Conservation (phyloP, 179 eudicot species). For the Nepenthes alata region DNA sequence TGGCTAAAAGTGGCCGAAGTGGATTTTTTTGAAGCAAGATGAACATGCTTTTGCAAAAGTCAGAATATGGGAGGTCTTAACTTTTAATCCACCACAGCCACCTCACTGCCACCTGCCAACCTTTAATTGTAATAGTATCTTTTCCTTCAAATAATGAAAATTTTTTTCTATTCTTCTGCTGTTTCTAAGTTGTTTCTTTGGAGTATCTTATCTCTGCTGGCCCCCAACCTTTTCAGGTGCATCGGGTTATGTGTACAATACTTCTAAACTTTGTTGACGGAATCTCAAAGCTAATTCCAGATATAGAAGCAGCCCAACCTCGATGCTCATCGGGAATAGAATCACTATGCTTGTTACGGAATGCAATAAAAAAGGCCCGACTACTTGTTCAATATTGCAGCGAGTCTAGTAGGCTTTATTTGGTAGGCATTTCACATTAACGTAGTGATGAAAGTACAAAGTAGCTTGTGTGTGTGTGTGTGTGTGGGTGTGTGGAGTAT, state of each 20-base stretch:
- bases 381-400: conserved; percentile 45
- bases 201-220: neutral
- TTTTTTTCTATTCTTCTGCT: neutral
- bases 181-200: neutral
- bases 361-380: conserved; percentile 47
- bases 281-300: conserved; percentile 39
- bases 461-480: too few relatives aligned
- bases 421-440: conserved; percentile 37
- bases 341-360: conserved; percentile 49
- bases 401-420: conserved; percentile 62
- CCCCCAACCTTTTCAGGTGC: conserved; percentile 40
- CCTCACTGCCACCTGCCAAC: too few relatives aligned
- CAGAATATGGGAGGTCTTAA: too few relatives aligned
- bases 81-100: too few relatives aligned
- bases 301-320: conserved; percentile 72
- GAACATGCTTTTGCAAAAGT: too few relatives aligned
- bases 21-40: too few relatives aligned
- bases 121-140: too few relatives aligned
- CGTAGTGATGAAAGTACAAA: neutral
- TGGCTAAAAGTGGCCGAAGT: neutral
- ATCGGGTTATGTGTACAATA: conserved; percentile 53
- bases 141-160: too few relatives aligned
- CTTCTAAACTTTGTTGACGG: conserved; percentile 33
- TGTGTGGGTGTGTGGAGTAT: neutral
- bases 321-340: conserved; percentile 55